Base-by-base conservation (phyloP, 208 protist species). In the Balamuthia mandrillaris region DNA sequence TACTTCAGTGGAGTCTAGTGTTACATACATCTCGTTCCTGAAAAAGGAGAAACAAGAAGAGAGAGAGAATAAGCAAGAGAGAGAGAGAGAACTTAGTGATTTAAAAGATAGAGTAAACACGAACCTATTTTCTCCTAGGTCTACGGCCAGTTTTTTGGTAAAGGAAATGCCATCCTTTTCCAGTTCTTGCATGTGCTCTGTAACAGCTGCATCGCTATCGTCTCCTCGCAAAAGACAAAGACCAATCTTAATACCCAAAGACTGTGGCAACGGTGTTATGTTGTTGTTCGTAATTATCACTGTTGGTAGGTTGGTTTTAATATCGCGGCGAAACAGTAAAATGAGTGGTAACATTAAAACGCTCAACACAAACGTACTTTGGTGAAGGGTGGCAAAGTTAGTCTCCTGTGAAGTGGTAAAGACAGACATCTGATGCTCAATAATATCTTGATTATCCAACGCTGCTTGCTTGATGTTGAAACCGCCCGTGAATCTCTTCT, bases 11-110 rank as follows among this genome's bases (percentile, higher is more conserved):
- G 21, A 39, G 24, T 88, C 86, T 1, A 88, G 41, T 4, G 86
- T 88, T 3, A 88, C 42, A 45, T 78, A 88, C 14, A 86, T 49
- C 60, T 88, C 86, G 24, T 88, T 85, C 63, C 86, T 47, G n/a
- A n/a, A n/a, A n/a, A n/a, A n/a, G n/a, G n/a, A n/a, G n/a, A n/a
- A n/a, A n/a, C n/a, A n/a, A n/a, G n/a, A n/a, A n/a, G n/a, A n/a
- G n/a, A n/a, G n/a, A n/a, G n/a, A n/a, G n/a, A n/a, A n/a, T n/a
- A n/a, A n/a, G n/a, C n/a, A n/a, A n/a, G n/a, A n/a, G n/a, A n/a
- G n/a, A n/a, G n/a, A n/a, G n/a, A n/a, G n/a, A n/a, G n/a, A n/a
- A n/a, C n/a, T n/a, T n/a, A n/a, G n/a, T n/a, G n/a, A n/a, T n/a
- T n/a, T n/a, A n/a, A n/a, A n/a, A n/a, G n/a, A n/a, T n/a, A n/a